Evolutionary conservation across 1,284 basidiomycete species (phyloP).

Genomic region (Mycosarcoma mackinlayi): DNA sequence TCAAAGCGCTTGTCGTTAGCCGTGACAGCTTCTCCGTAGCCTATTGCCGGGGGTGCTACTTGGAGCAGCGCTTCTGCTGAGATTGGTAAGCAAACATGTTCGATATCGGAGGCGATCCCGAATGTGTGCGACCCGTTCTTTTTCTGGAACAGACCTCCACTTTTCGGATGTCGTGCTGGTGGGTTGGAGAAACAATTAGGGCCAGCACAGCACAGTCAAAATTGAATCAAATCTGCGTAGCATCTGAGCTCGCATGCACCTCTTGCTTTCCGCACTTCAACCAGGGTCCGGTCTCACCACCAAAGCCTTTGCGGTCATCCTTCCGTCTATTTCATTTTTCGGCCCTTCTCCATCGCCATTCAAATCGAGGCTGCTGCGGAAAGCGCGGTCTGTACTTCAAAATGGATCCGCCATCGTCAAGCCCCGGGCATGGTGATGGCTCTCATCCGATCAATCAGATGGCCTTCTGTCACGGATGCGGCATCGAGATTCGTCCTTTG

Average conservation of each 20-base stretch:
- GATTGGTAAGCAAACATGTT: neutral
- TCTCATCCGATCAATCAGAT: constrained; percentile 35
- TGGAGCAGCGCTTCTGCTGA: too few species aligned
- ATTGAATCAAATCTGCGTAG: too few species aligned
- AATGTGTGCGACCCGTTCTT: constrained; percentile 3
- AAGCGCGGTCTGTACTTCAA: neutral
- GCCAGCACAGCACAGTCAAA: neutral
- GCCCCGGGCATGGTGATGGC: constrained; percentile 3
- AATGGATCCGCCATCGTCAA: constrained; percentile 22
- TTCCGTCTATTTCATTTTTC: too few species aligned
- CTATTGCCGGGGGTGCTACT: neutral
- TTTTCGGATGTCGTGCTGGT: constrained; percentile 10
- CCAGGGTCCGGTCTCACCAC: neutral
- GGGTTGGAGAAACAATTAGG: neutral
- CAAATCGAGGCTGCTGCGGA: neutral
- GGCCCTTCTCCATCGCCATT: neutral
- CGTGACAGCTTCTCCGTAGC: too few species aligned
- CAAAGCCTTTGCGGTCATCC: too few species aligned
- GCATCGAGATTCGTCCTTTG: constrained; percentile 55
- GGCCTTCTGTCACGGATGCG: constrained; percentile 60
- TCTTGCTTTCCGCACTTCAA: neutral
- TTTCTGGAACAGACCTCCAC: constrained; percentile 5
- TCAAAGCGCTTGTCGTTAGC: neutral
- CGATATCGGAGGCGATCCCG: neutral
- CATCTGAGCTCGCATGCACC: neutral